A percentile compares a stretch with the other conserved stretches of the same genome.
Conservation (phyloP, 2,329 filamentous ascomycete genomes). For the Penicillium sp. region DNA sequence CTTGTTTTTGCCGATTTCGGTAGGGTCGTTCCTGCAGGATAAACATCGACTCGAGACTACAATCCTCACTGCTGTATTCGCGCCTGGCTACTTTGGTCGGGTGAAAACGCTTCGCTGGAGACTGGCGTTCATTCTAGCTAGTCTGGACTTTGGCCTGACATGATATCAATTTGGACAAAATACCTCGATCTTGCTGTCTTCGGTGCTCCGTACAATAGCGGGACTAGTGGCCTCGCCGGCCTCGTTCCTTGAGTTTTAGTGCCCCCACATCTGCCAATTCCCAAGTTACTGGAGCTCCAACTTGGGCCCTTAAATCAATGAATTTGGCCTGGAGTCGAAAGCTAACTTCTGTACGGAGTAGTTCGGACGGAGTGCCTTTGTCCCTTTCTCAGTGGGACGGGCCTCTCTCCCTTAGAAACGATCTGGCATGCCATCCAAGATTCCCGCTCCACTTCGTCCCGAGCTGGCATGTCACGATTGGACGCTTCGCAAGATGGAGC, state of each 20-base stretch:
- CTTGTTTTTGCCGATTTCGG: not conserved
- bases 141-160: not conserved
- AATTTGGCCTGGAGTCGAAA: not conserved
- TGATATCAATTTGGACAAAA: not conserved
- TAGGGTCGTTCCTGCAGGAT: not conserved
- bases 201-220: too few relatives aligned
- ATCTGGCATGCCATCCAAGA: conserved; percentile 19
- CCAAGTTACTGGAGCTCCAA: not conserved
- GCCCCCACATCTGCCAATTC: not conserved
- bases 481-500: not conserved
- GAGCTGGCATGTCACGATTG: not conserved
- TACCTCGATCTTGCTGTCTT: not conserved
- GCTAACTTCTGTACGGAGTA: not conserved
- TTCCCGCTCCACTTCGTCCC: conserved; percentile 16
- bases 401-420: conserved; percentile 8
- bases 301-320: conserved; percentile 1
- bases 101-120: not conserved
- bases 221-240: not conserved
- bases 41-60: not conserved
- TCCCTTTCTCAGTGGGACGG: not conserved
- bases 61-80: not conserved
- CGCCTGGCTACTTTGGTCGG: not conserved
- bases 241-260: not conserved
- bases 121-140: not conserved
- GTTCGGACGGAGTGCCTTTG: not conserved